Conservation (phyloP, 768 basidiomycete species). For the Cubamyces lactineus region DNA sequence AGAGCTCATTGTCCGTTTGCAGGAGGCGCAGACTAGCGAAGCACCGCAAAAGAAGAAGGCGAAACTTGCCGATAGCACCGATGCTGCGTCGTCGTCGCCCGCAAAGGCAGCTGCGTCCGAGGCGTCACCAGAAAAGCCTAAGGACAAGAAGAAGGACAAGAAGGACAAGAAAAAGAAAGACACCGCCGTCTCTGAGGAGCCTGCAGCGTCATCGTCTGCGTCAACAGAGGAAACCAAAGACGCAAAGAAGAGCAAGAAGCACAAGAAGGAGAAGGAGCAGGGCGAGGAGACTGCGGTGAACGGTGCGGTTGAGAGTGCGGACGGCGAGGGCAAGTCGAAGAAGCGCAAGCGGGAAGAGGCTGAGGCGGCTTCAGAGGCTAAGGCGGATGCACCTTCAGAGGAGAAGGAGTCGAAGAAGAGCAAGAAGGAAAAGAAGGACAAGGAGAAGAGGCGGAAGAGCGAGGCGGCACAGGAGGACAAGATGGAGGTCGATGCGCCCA, state of each 20-base stretch:
- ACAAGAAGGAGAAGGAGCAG: constrained; percentile 29
- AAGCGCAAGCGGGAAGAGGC: constrained; percentile 39
- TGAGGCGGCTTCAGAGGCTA: constrained; percentile 16
- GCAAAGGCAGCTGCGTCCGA: constrained; percentile 5
- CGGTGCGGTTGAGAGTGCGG: constrained; percentile 13
- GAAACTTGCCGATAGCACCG: constrained; percentile 16
- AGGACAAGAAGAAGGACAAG: constrained; percentile 24
- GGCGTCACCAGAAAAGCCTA: constrained; percentile 15
- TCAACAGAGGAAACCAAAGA: background rate
- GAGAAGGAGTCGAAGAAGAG: constrained; percentile 39
- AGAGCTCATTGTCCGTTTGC: background rate
- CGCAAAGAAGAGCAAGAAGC: constrained; percentile 25
- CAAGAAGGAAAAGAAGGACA: constrained; percentile 31
- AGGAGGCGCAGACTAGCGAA: constrained; percentile 19
- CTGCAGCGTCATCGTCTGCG: constrained; percentile 3
- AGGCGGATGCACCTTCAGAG: constrained; percentile 25
- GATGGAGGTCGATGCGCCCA: constrained; percentile 17
- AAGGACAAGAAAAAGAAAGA: constrained; percentile 21
- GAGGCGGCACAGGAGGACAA: constrained; percentile 13
- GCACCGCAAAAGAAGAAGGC: constrained; percentile 32
- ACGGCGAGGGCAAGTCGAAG: constrained; percentile 34
- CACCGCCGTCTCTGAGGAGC: constrained; percentile 7
- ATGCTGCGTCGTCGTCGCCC: constrained; percentile 8
- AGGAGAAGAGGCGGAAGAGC: constrained; percentile 30
- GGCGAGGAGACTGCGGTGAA: background rate